Conservation (phyloP, 495 filamentous ascomycete genomes). For the Penicillium antarcticum region DNA sequence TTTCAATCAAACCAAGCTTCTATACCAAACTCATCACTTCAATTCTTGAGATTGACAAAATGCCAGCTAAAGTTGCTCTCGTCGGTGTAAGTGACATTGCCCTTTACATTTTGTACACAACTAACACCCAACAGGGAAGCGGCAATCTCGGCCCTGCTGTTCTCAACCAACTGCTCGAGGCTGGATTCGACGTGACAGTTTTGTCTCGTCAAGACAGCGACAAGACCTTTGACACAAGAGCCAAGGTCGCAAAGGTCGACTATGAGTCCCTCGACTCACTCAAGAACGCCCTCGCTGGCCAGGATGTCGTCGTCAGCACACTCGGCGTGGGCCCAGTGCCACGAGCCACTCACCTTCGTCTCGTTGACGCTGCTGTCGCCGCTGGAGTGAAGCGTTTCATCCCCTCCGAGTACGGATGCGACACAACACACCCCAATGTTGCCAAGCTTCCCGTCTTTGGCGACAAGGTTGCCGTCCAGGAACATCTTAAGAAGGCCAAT, state of each 20-base stretch:
- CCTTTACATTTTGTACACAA: background rate
- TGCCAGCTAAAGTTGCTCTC: slow-evolving; percentile 3
- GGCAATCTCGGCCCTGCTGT: slow-evolving; percentile 60
- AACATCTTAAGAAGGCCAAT: slow-evolving; percentile 45
- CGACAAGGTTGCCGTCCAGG: slow-evolving; percentile 46
- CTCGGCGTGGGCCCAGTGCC: slow-evolving; percentile 34
- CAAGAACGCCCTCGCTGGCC: slow-evolving; percentile 30
- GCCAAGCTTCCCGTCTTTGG: slow-evolving; percentile 38
- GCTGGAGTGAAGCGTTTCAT: slow-evolving; percentile 61
- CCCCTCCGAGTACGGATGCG: slow-evolving; percentile 61
- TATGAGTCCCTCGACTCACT: slow-evolving; percentile 53
- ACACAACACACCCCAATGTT: slow-evolving; percentile 39
- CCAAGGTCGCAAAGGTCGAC: slow-evolving; percentile 48
- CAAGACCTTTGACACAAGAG: slow-evolving; percentile 33
- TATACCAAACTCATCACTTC: no score
- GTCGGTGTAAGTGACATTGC: background rate
- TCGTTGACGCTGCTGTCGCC: slow-evolving; percentile 59
- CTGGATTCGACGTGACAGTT: slow-evolving; percentile 56
- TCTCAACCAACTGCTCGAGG: slow-evolving; percentile 49
- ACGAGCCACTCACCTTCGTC: slow-evolving; percentile 32
- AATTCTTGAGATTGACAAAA: background rate
- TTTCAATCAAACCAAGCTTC: no score
- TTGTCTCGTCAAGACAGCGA: slow-evolving; percentile 48
- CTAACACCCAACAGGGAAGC: slow-evolving; percentile 37
- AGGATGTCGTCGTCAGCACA: slow-evolving; percentile 32